These are phyloP conservation scores for Penicillium sp. DNA, from an alignment of 2,329 filamentous ascomycete genomes.

Conservation along the genomic window DNA sequence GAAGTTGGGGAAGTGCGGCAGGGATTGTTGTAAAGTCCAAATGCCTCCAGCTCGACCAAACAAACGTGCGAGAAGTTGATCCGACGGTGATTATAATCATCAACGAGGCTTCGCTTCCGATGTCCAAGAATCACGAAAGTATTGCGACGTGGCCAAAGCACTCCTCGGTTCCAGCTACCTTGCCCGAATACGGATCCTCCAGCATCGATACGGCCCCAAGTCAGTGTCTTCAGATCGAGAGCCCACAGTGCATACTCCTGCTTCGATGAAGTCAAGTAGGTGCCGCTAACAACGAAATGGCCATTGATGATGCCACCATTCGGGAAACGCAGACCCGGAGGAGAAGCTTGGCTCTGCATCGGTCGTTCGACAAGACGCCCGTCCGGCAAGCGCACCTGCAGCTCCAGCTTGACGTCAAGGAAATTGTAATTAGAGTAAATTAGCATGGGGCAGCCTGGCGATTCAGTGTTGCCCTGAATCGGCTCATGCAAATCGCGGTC, in stretches of 20 bases:
- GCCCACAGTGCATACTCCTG: slow-evolving; percentile 98
- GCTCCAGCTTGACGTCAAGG: slow-evolving; percentile 88
- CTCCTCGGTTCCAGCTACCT: slow-evolving; percentile 94
- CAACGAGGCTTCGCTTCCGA: slow-evolving; percentile 85
- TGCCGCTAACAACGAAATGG: slow-evolving; percentile 95
- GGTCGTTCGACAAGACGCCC: slow-evolving; percentile 79
- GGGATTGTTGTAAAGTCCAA: slow-evolving; percentile 95
- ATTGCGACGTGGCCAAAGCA: slow-evolving; percentile 89
- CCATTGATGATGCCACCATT: slow-evolving; percentile 95
- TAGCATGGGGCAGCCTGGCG: slow-evolving; percentile 66
- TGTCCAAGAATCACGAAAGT: slow-evolving; percentile 95
- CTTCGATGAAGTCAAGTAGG: slow-evolving; percentile 94
- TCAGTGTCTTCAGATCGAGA: slow-evolving; percentile 78
- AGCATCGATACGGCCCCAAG: slow-evolving; percentile 94
- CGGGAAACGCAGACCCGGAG: slow-evolving; percentile 88
- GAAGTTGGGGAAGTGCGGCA: slow-evolving; percentile 73
- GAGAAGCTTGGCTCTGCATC: slow-evolving; percentile 78
- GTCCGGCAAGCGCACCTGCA: slow-evolving; percentile 82
- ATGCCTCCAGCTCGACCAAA: slow-evolving; percentile 94
- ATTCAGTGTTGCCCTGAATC: slow-evolving; percentile 25
- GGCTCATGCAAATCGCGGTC: slow-evolving; percentile 39
- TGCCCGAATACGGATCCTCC: slow-evolving; percentile 92
- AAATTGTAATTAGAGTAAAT: slow-evolving; percentile 99
- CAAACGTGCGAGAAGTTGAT: slow-evolving; percentile 98
- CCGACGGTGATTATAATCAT: slow-evolving; percentile 95